Base-by-base conservation (phyloP, 768 basidiomycete genomes). In the Coprinopsis sp. region DNA sequence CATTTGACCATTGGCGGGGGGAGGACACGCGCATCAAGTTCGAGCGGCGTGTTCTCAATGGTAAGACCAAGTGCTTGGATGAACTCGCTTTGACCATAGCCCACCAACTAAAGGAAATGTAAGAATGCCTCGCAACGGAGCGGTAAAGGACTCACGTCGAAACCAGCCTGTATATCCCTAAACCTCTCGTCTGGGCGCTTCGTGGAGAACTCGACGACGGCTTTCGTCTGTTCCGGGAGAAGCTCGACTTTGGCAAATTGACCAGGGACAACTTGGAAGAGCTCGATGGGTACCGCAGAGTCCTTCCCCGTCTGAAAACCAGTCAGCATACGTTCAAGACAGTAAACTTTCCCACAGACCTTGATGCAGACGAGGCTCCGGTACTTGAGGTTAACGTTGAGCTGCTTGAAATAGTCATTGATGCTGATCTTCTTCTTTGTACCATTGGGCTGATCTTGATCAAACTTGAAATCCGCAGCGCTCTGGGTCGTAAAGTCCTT, bases 21-120 rank as follows among this genome's bases (percentile, higher is more conserved):
- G 13, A 91, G 60, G 12, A 89, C 65, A 2, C 89, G 73, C 0
- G 85, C 88, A 19, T 74, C 62, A 27, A 88, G 68, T 27, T 58
- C 68, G 28, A 87, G 67, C 0, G 86, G 81, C 8, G 69, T 56
- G 3, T 62, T 52, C 39, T 79, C 68, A 16, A 91, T 81, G 2
- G 67, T 51, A 74, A 91, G 78, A 6, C 86, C 86, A 51, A 90
- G 90, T 58, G 81, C 73, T 33, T 76, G 72, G 27, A 90, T 77
- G 51, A 86, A 88, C 61, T 87, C 79, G 0, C 84, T 87, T 60
- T 84, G 79, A 0, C 83, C 82, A 53, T 87, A 87, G 22, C 75
- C 72, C 46, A 85, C 66, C 30, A 82, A 75, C 79, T 82, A 44
- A 11, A 34, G 31, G 14, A 14, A 25, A n/a, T 43, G 13, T 16